Conservation (phyloP, 345 rosid genomes). For the rapeseed (Brassica napus) region DNA sequence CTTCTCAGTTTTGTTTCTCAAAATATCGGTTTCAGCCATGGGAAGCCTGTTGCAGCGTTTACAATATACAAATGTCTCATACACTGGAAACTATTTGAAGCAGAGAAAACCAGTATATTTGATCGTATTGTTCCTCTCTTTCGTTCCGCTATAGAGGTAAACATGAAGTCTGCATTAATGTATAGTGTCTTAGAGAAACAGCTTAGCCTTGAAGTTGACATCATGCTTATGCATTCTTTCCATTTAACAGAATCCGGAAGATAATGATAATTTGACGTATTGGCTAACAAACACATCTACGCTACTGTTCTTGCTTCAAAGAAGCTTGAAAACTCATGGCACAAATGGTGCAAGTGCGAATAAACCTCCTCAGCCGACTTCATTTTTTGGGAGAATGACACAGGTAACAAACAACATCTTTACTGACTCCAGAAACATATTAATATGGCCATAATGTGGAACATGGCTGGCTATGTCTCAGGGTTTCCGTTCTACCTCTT, state of each 20-base stretch:
- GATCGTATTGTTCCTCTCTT: constrained; percentile 89
- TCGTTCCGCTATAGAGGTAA: constrained; percentile 89
- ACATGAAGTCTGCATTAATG: constrained; percentile 11
- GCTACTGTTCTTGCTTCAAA: constrained; percentile 75
- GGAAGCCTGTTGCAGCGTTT: constrained; percentile 79
- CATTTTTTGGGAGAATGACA: constrained; percentile 89
- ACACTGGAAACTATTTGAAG: constrained; percentile 87
- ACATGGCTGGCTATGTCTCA: constrained; percentile 36
- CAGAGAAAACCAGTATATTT: constrained; percentile 87
- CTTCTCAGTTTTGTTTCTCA: constrained; percentile 63
- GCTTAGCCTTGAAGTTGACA: neutral
- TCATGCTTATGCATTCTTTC: constrained; percentile 8
- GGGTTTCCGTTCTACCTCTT: constrained; percentile 87
- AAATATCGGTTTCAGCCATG: constrained; percentile 72
- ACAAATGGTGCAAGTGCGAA: constrained; percentile 49
- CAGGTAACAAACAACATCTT: constrained; percentile 46
- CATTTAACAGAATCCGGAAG: constrained; percentile 68
- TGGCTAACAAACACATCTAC: constrained; percentile 90
- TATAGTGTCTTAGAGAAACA: neutral
- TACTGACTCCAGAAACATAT: constrained; percentile 12
- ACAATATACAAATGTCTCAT: constrained; percentile 91
- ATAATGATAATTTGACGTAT: constrained; percentile 73
- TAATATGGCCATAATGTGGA: constrained; percentile 2
- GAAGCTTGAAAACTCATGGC: constrained; percentile 65
- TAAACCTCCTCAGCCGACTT: constrained; percentile 69